phyloP scores from a whole-genome alignment of 2,329 filamentous ascomycete genomes.

The Cryphonectria parasitica region DNA sequence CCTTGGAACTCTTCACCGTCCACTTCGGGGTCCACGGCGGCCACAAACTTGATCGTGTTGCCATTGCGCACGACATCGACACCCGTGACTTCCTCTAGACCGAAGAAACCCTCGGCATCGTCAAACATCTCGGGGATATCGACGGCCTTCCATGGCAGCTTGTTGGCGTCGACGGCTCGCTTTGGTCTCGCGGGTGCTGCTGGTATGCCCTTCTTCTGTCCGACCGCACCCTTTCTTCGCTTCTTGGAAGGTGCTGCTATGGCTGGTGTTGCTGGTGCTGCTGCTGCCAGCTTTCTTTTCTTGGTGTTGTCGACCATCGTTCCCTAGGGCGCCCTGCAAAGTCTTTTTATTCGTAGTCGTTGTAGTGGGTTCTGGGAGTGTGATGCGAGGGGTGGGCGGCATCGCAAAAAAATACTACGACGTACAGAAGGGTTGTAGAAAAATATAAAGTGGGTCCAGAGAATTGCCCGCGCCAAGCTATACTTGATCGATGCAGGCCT shows the following conservation, averaged over 20 bases:
- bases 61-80: constrained; percentile 80
- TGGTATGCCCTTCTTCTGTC: constrained; percentile 27
- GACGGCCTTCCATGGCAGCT: constrained; percentile 60
- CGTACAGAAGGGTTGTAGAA: background rate
- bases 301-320: constrained; percentile 28
- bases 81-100: constrained; percentile 87
- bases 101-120: constrained; percentile 92
- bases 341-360: background rate
- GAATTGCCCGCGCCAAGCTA: background rate
- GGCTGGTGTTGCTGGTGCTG: constrained; percentile 1
- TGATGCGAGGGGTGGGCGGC: background rate
- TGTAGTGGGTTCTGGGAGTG: background rate
- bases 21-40: constrained; percentile 28
- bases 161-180: constrained; percentile 49
- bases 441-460: constrained; percentile 1
- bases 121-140: constrained; percentile 78
- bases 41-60: constrained; percentile 60
- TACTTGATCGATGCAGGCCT: constrained; percentile 3
- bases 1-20: constrained; percentile 40
- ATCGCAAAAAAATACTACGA: background rate
- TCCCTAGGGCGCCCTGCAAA: background rate
- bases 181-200: constrained; percentile 40
- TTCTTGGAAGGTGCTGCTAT: constrained; percentile 32
- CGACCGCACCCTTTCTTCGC: constrained; percentile 31
- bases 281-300: constrained; percentile 35